Evolutionary conservation across 2,329 filamentous ascomycete genomes (phyloP), one percentile per base, ranked within the genome.

Genomic region (Calonectria naviculata): DNA sequence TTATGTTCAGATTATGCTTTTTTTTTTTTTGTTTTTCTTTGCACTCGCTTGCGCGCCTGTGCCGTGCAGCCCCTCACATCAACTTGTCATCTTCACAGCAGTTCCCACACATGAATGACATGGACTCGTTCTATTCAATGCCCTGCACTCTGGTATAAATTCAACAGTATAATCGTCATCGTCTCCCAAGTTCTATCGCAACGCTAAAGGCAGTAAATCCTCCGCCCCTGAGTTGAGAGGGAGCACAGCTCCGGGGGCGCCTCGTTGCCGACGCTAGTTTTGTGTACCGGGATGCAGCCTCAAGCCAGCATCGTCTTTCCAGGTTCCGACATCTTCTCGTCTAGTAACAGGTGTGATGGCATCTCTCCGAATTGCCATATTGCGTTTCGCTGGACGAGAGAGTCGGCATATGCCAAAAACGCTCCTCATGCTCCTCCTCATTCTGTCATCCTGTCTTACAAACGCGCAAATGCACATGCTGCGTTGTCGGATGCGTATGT

Each of bases 51-150:
- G 38, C 38, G 56, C 56, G 12, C 36, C 36, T 42, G 56, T 42
- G 56, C 56, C 26, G 31, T 61, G 36, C 38, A 44, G 24, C 36
- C 56, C 56, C 56, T 61, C 36, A 41, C 56, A 24, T 29, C 38
- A 42, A 44, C 41, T 52, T 19, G 47, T 17, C 28, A 52, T 26
- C 28, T 31, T 42, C 56, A 61, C 56, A 41, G 26, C 56, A 61
- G 56, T 24, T 44, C 56, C 56, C 24, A 28, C 36, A 42, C n/a
- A 52, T 41, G 49, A 46, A 66, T 65, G 56, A 66, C 68, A 67
- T 67, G 68, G 68, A 70, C 68, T 70, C 68, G 61, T 70, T 70
- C 56, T 70, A 66, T 70, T 70, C 68, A 63, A 65, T 60, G 58
- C 41, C 62, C 63, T 54, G 28, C 61, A 44, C 62, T 42, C 62